Evolutionary conservation across 352 stramenopile species (phyloP).

Genomic region (Phytophthora crassamura): DNA sequence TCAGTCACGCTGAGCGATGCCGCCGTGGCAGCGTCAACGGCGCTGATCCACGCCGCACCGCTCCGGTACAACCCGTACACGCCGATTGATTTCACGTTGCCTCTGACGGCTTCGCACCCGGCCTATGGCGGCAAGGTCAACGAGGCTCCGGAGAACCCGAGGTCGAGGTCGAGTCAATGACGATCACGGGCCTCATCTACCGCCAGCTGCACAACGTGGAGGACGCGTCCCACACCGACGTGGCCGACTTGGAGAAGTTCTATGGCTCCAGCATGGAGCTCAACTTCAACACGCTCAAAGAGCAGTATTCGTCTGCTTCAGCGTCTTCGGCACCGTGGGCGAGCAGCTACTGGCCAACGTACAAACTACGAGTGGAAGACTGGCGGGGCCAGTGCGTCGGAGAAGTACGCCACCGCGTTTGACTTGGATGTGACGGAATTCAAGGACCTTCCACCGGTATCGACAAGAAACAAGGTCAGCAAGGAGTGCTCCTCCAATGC

Average conservation of each 20-base stretch:
- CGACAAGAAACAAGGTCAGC: slow-evolving; percentile 20
- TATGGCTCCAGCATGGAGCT: slow-evolving; percentile 43
- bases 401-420: slow-evolving; percentile 52
- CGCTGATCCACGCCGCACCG: slow-evolving; percentile 13
- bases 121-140: slow-evolving; percentile 33
- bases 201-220: slow-evolving; percentile 28
- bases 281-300: slow-evolving; percentile 33
- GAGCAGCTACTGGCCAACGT: slow-evolving; percentile 63
- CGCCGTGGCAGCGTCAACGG: not conserved
- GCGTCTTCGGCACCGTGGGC: slow-evolving; percentile 39
- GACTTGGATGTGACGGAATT: slow-evolving; percentile 38
- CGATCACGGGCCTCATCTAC: slow-evolving; percentile 6
- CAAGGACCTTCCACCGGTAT: slow-evolving; percentile 40
- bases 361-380: slow-evolving; percentile 50
- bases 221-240: slow-evolving; percentile 31
- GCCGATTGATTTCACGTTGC: slow-evolving; percentile 26
- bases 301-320: slow-evolving; percentile 21
- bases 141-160: slow-evolving; percentile 24
- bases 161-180: slow-evolving; percentile 1
- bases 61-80: slow-evolving; percentile 41
- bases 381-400: slow-evolving; percentile 29
- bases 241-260: slow-evolving; percentile 35
- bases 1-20: not conserved
- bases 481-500: slow-evolving; percentile 19
- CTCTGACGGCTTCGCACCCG: slow-evolving; percentile 36